These are phyloP conservation scores for Suzukiozyma palmioleophila DNA, from an alignment of 1,139 yeast species.

Conservation along the genomic window DNA sequence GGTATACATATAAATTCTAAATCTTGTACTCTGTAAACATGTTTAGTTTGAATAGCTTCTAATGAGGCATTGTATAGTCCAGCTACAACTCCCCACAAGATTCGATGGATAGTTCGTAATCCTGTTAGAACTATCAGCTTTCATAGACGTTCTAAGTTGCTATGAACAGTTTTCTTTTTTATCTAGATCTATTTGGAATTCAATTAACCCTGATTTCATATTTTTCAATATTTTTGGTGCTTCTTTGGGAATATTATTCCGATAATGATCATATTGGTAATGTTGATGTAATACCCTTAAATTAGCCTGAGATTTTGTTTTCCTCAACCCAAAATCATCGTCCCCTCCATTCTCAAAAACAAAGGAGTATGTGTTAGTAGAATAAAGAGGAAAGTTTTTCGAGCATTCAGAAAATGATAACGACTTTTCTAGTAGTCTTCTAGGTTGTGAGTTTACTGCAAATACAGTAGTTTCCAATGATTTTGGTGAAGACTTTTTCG, in stretches of 20 bases:
- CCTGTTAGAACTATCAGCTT: background rate
- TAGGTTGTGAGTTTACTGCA: slow-evolving; percentile 2
- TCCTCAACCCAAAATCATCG: slow-evolving; percentile 6
- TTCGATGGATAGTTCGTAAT: slow-evolving; percentile 4
- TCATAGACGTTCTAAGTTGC: background rate
- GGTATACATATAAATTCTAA: too few relatives aligned
- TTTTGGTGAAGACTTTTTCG: slow-evolving; percentile 10
- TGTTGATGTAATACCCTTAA: slow-evolving; percentile 3
- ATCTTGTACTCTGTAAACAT: too few relatives aligned
- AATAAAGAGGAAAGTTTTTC: slow-evolving; percentile 1
- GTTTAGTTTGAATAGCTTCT: too few relatives aligned
- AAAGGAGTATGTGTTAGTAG: slow-evolving; percentile 1
- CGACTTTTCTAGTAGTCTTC: slow-evolving; percentile 8
- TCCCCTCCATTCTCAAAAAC: slow-evolving; percentile 4
- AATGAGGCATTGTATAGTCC: background rate
- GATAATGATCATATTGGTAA: slow-evolving; percentile 4
- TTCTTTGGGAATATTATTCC: slow-evolving; percentile 2
- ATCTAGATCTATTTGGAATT: slow-evolving; percentile 27
- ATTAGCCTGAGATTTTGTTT: slow-evolving; percentile 6
- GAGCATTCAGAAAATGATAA: slow-evolving; percentile 3
- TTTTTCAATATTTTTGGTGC: slow-evolving; percentile 21
- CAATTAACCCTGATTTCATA: slow-evolving; percentile 36
- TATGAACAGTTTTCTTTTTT: background rate
- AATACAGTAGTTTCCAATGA: slow-evolving; percentile 10
- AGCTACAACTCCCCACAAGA: slow-evolving; percentile 3